phyloP scores from a whole-genome alignment of 2,329 filamentous ascomycete genomes.

The Cladophialophora immunda region DNA sequence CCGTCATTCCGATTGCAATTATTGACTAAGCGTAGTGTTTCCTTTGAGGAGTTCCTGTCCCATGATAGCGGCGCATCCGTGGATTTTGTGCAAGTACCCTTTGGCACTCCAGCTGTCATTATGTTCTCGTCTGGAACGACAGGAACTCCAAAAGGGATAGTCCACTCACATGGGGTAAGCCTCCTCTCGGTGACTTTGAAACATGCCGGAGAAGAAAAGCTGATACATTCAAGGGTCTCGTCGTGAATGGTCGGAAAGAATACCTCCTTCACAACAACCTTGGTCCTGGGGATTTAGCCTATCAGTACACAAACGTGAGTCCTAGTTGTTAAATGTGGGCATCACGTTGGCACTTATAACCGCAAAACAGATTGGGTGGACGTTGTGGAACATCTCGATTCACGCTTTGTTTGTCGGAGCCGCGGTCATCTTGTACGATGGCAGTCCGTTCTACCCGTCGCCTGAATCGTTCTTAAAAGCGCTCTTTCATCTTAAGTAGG shows the following conservation, averaged over 20 bases:
- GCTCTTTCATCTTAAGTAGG: not conserved
- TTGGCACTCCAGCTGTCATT: conserved; percentile 75
- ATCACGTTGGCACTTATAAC: not conserved
- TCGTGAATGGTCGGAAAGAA: conserved; percentile 64
- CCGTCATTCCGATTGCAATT: not conserved
- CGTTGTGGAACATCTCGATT: conserved; percentile 59
- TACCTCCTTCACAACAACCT: conserved; percentile 39
- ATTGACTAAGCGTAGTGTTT: not conserved
- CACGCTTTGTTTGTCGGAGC: conserved; percentile 67
- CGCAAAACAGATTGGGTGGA: conserved; percentile 48
- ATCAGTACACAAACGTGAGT: conserved; percentile 52
- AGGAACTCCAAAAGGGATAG: conserved; percentile 75
- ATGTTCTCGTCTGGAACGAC: conserved; percentile 53
- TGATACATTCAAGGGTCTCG: conserved; percentile 38
- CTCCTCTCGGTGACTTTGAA: not conserved
- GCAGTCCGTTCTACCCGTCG: conserved; percentile 44
- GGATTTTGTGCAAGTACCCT: conserved; percentile 67
- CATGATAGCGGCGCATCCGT: not conserved
- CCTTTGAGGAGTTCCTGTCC: conserved; percentile 2
- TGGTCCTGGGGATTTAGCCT: conserved; percentile 47
- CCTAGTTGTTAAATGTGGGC: not conserved
- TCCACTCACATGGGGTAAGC: conserved; percentile 66
- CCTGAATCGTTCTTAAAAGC: conserved; percentile 45
- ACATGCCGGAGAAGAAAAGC: not conserved
- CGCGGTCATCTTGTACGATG: conserved; percentile 61